Base-by-base conservation (phyloP, 164 flowering plant species). In the Tetrastigma voinierianum region DNA sequence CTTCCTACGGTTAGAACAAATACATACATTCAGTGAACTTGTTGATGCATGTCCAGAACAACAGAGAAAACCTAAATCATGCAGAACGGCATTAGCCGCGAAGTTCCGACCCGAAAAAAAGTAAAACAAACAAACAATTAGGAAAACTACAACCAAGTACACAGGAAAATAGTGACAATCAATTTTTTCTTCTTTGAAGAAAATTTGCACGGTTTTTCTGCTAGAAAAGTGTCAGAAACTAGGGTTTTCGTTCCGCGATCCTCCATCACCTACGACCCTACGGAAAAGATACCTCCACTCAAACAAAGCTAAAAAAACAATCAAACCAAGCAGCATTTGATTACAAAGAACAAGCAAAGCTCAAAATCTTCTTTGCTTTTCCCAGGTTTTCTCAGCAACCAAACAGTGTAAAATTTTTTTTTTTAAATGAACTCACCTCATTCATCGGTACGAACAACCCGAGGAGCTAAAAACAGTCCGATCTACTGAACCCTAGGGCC, bases 351-450 rank as follows among this genome's bases (percentile, higher is more conserved):
- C 1, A 32, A 67, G 2, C 24, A 21, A 55, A 56, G 44, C 5
- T n/a, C 18, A 46, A 23, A 59, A 7, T 15, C 12, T 49, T 47
- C 18, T 9, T 55, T 53, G 9, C 18, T 40, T 48, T 19, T 70
- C 53, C 19, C 15, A 54, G 19, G 20, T 43, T 67, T 61, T 72
- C 75, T 62, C 62, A 19, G 56, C 12, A 72, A 52, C 52, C 71
- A 72, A 61, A 48, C 75, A 67, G 63, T 16, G 18, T 40, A 15
- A 21, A 46, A 16, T 25, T n/a, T n/a, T n/a, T n/a, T n/a, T n/a
- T n/a, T n/a, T n/a, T n/a, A 21, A 53, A 14, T 54, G 13, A 44
- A 32, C 20, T 7, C 3, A 66, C 73, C 72, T 68, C 69, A 40
- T 47, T 61, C 53, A 72, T 68, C 69, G 18, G 64, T 9, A 21